A percentile compares a stretch with the other conserved stretches of the same genome.
phyloP scores from a whole-genome alignment of 805 yeast genomes.

The Candida boleticola region DNA sequence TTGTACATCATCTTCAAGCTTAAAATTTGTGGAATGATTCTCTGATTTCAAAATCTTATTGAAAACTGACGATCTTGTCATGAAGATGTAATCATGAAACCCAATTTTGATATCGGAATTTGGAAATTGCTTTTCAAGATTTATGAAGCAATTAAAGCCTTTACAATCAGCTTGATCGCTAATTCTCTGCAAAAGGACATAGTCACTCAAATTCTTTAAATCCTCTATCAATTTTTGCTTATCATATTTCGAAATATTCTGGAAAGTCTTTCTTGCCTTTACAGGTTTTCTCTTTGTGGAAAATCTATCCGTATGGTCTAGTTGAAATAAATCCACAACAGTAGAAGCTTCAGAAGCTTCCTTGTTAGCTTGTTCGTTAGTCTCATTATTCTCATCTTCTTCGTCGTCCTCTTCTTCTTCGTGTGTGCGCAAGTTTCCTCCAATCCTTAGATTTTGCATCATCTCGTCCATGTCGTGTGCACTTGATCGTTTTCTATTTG shows the following conservation, averaged over 20 bases:
- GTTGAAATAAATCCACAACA: constrained; percentile 19
- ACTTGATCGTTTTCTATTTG: background rate
- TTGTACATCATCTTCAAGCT: constrained; percentile 22
- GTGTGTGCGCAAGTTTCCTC: too few relatives aligned
- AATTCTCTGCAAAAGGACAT: constrained; percentile 5
- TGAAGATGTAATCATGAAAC: constrained; percentile 31
- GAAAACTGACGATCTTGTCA: constrained; percentile 28
- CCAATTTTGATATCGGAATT: constrained; percentile 28
- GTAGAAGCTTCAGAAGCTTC: constrained; percentile 10
- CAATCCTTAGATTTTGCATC: background rate
- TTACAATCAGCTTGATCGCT: constrained; percentile 16
- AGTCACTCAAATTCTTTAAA: constrained; percentile 9
- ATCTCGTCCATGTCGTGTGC: background rate
- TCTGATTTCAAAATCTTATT: constrained; percentile 11
- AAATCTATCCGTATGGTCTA: constrained; percentile 14
- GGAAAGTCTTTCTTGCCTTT: constrained; percentile 15
- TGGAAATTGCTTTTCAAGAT: constrained; percentile 14
- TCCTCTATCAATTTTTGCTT: constrained; percentile 7
- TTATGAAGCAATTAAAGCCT: constrained; percentile 35
- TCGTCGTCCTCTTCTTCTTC: constrained; percentile 11
- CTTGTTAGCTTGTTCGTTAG: constrained; percentile 9
- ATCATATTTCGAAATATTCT: constrained; percentile 7
- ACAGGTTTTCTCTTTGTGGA: constrained; percentile 10
- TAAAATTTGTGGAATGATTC: constrained; percentile 9
- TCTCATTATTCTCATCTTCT: constrained; percentile 14